Conservation (phyloP, 2,329 filamentous ascomycete species). For the Gnomoniopsis sp. region DNA sequence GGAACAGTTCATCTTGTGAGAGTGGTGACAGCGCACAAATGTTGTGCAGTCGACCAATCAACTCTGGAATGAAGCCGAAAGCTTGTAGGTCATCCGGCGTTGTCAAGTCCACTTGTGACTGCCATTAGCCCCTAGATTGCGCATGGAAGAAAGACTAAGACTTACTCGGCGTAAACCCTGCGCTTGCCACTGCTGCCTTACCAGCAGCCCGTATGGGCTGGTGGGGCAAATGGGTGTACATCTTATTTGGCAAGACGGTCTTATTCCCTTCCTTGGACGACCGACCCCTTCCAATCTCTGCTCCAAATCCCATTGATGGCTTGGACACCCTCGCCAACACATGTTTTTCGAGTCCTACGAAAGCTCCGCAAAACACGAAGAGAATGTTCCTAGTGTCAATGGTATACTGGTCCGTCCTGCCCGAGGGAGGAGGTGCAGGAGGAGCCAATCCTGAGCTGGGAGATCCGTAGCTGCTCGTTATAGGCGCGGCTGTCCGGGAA, state of each 20-base stretch:
- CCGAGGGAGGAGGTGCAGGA: slow-evolving; percentile 42
- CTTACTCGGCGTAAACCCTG: slow-evolving; percentile 42
- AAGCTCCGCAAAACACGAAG: slow-evolving; percentile 95
- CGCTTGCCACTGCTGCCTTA: slow-evolving; percentile 25
- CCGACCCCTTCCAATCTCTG: slow-evolving; percentile 58
- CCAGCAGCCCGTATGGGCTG: slow-evolving; percentile 34
- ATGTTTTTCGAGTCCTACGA: slow-evolving; percentile 85
- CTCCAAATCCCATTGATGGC: slow-evolving; percentile 85
- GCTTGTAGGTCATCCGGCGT: slow-evolving; percentile 74
- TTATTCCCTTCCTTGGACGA: slow-evolving; percentile 45
- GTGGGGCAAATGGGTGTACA: slow-evolving; percentile 56
- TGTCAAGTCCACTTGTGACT: slow-evolving; percentile 59
- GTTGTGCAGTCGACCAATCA: slow-evolving; percentile 94
- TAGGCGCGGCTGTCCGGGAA: slow-evolving; percentile 48
- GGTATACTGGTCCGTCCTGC: slow-evolving; percentile 62
- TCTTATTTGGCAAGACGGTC: slow-evolving; percentile 62
- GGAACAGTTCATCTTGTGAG: slow-evolving; percentile 63
- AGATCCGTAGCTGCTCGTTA: slow-evolving; percentile 50
- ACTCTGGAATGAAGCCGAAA: slow-evolving; percentile 89
- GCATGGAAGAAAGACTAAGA: background rate
- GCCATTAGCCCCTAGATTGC: background rate
- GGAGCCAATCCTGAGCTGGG: slow-evolving; percentile 43
- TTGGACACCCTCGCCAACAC: slow-evolving; percentile 84
- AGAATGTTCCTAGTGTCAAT: slow-evolving; percentile 95
- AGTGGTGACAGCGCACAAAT: slow-evolving; percentile 81